Conservation (phyloP, 805 yeast species). For the Pichia scutulata region DNA sequence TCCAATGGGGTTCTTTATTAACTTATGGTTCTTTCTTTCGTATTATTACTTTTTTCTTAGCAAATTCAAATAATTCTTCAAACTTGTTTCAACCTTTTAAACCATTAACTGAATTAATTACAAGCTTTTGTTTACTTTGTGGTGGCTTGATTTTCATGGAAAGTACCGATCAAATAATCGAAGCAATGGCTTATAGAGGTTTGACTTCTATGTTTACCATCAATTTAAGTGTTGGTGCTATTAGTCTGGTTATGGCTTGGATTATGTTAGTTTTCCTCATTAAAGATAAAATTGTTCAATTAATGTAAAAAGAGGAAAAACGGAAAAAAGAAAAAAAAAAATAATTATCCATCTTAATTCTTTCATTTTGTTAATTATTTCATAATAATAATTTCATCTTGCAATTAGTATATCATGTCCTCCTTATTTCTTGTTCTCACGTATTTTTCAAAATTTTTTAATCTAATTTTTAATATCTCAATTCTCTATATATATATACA, state of each 20-base stretch:
- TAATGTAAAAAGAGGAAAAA: no score
- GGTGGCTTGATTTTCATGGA: constrained; percentile 94
- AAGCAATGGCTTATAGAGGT: constrained; percentile 76
- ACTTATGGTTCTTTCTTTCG: constrained; percentile 80
- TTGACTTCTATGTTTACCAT: constrained; percentile 84
- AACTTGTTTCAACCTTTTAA: constrained; percentile 38
- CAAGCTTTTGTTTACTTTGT: constrained; percentile 68
- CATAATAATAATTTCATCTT: no score
- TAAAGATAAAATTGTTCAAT: constrained; percentile 38
- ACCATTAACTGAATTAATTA: constrained; percentile 82
- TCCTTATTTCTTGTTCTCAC: no score
- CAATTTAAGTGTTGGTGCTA: constrained; percentile 74
- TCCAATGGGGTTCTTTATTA: constrained; percentile 87
- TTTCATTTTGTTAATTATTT: not conserved
- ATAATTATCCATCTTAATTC: not conserved
- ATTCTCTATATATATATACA: no score
- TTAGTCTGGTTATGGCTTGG: constrained; percentile 83
- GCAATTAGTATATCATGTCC: no score
- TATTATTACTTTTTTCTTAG: constrained; percentile 49
- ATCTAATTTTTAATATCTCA: no score
- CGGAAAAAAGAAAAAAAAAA: not conserved
- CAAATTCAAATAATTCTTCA: constrained; percentile 30
- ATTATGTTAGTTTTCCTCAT: constrained; percentile 61
- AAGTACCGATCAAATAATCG: constrained; percentile 78
- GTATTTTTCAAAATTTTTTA: no score